Evolutionary conservation across 2,329 filamentous ascomycete species (phyloP).

Genomic region (Xylariaceae sp.): DNA sequence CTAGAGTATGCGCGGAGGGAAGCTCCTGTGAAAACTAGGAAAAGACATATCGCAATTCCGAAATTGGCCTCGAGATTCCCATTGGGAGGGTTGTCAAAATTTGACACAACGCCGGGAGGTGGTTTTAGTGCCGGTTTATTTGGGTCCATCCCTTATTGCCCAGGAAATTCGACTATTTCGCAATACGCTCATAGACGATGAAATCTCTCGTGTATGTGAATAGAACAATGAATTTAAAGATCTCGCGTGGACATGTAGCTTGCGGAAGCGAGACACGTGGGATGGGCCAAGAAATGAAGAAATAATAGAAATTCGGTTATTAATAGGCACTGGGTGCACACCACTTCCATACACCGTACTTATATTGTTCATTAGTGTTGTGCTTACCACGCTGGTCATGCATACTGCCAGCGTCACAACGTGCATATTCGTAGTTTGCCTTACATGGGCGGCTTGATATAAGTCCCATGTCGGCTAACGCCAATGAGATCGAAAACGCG

Average conservation of each 20-base stretch:
- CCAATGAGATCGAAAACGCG: too few species aligned
- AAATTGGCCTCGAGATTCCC: constrained; percentile 22
- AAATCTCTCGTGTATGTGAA: neutral
- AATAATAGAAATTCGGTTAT: too few species aligned
- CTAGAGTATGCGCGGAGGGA: constrained; percentile 29
- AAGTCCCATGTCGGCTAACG: neutral
- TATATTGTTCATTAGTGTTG: too few species aligned
- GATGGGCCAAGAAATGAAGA: too few species aligned
- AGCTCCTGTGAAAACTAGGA: constrained; percentile 20
- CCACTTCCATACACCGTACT: too few species aligned
- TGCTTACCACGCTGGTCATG: too few species aligned
- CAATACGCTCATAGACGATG: neutral
- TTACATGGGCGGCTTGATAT: too few species aligned
- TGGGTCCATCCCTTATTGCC: constrained; percentile 17
- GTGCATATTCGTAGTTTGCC: too few species aligned
- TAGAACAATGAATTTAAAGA: neutral
- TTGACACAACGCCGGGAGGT: constrained; percentile 26
- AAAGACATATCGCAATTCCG: constrained; percentile 28
- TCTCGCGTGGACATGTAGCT: neutral
- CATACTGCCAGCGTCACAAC: too few species aligned
- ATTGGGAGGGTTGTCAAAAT: constrained; percentile 33
- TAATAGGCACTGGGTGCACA: too few species aligned
- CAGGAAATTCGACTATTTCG: neutral
- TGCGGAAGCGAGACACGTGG: too few species aligned
- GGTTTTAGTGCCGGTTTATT: constrained; percentile 31